Evolutionary conservation across 148 eudicot genomes (phyloP).

Genomic region (Cornus controversa): DNA sequence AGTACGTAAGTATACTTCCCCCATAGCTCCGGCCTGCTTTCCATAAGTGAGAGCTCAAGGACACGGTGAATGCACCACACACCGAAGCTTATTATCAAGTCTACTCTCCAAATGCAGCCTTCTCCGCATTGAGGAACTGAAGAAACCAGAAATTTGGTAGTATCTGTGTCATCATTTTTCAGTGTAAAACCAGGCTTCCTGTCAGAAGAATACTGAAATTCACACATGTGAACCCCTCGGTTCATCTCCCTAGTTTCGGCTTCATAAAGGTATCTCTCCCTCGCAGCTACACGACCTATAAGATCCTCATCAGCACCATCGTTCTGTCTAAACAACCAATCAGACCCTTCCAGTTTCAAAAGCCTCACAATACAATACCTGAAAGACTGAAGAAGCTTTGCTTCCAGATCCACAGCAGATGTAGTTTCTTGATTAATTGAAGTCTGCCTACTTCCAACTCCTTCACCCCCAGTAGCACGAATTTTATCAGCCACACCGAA

Average conservation of each 20-base stretch:
- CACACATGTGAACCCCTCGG: conserved; percentile 28
- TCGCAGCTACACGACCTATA: conserved; percentile 74
- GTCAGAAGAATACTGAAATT: conserved; percentile 35
- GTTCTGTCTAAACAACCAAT: conserved; percentile 82
- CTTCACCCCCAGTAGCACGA: conserved; percentile 26
- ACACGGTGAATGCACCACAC: conserved; percentile 94
- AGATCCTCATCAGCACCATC: conserved; percentile 95
- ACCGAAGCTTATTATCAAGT: conserved; percentile 81
- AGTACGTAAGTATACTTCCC: conserved; percentile 94
- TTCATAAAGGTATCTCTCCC: conserved; percentile 77
- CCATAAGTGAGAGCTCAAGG: conserved; percentile 90
- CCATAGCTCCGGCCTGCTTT: conserved; percentile 99
- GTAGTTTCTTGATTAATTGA: conserved; percentile 42
- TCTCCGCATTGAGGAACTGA: conserved; percentile 92
- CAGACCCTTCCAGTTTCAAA: conserved; percentile 91
- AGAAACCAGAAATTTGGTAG: conserved; percentile 37
- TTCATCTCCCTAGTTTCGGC: conserved; percentile 63
- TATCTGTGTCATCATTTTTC: conserved; percentile 40
- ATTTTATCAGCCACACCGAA: conserved; percentile 63
- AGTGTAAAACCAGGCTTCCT: conserved; percentile 30
- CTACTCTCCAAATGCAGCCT: conserved; percentile 79
- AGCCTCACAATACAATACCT: conserved; percentile 75
- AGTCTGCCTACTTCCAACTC: conserved; percentile 19
- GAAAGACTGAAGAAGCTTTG: conserved; percentile 71
- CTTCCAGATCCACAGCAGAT: conserved; percentile 55